Conservation (phyloP, 495 filamentous ascomycete genomes). For the Aspergillus incahuasiensis region DNA sequence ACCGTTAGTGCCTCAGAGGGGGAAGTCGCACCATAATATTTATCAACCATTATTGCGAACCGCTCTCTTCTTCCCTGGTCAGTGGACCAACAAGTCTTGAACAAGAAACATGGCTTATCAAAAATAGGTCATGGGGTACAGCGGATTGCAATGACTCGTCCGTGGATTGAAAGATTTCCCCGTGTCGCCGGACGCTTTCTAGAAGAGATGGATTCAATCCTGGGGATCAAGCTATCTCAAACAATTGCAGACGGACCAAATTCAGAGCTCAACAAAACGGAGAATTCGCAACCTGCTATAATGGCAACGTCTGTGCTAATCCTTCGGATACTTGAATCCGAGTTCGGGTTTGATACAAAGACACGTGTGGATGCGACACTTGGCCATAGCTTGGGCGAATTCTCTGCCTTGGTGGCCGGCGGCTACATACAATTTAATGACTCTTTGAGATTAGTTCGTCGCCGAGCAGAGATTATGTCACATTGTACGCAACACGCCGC, state of each 20-base stretch:
- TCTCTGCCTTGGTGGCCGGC: conserved; percentile 80
- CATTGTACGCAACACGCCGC: conserved; percentile 62
- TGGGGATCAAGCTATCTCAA: conserved; percentile 64
- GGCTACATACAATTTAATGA: conserved; percentile 74
- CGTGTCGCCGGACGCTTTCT: conserved; percentile 63
- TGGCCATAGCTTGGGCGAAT: conserved; percentile 94
- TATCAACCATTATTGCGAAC: conserved; percentile 50
- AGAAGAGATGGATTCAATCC: conserved; percentile 74
- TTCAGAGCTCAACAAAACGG: conserved; percentile 68
- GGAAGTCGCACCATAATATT: neutral
- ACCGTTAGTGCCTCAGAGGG: neutral
- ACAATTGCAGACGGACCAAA: conserved; percentile 79
- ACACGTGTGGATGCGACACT: conserved; percentile 74
- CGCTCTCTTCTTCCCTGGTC: conserved; percentile 82
- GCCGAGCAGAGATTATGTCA: conserved; percentile 81
- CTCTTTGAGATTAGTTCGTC: conserved; percentile 69
- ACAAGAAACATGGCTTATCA: neutral
- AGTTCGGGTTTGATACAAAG: conserved; percentile 69
- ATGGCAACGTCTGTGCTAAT: conserved; percentile 92
- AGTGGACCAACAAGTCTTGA: conserved; percentile 12
- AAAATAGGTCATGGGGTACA: conserved; percentile 88
- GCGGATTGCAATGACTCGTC: conserved; percentile 81
- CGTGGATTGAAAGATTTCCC: conserved; percentile 84
- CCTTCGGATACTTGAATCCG: conserved; percentile 78
- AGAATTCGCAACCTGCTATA: conserved; percentile 90